These are phyloP conservation scores for Cadophora sp. DNA, from an alignment of 2,329 filamentous ascomycete genomes.

Conservation along the genomic window DNA sequence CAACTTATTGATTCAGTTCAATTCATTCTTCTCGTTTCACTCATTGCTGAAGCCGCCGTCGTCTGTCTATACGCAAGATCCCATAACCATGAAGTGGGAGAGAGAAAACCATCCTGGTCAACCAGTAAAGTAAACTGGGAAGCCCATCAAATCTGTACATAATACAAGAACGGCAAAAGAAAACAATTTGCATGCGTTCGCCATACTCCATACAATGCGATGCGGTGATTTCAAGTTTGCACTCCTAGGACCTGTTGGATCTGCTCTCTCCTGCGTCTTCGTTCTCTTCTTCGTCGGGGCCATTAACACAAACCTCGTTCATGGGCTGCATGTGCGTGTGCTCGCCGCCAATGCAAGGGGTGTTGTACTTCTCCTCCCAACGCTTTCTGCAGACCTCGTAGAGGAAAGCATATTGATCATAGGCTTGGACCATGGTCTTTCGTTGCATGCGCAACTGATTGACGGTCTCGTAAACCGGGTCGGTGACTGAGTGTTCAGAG, in stretches of 20 bases:
- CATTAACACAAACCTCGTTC: conserved; percentile 28
- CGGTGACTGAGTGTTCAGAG: conserved; percentile 52
- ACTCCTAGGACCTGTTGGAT: neutral
- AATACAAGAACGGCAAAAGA: conserved; percentile 16
- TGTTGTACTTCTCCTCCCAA: conserved; percentile 69
- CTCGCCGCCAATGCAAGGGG: conserved; percentile 39
- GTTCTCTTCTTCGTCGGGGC: conserved; percentile 16
- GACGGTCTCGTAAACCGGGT: conserved; percentile 81
- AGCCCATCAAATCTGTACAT: neutral
- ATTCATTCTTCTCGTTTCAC: conserved; percentile 22
- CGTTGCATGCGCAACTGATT: conserved; percentile 84
- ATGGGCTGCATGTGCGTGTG: conserved; percentile 32
- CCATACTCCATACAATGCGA: conserved; percentile 26
- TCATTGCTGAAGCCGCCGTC: conserved; percentile 32
- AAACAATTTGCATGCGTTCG: conserved; percentile 17
- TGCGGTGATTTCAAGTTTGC: conserved; percentile 5
- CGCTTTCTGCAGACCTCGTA: conserved; percentile 83
- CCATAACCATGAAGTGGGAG: neutral
- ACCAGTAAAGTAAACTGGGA: neutral
- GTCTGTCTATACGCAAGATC: conserved; percentile 18
- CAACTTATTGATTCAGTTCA: neutral
- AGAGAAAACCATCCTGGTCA: neutral
- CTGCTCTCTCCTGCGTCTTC: neutral
- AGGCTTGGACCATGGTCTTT: conserved; percentile 94
- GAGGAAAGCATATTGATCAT: conserved; percentile 83